Conservation (phyloP, 345 rosid genomes). For the Noccaea bulbosa region DNA sequence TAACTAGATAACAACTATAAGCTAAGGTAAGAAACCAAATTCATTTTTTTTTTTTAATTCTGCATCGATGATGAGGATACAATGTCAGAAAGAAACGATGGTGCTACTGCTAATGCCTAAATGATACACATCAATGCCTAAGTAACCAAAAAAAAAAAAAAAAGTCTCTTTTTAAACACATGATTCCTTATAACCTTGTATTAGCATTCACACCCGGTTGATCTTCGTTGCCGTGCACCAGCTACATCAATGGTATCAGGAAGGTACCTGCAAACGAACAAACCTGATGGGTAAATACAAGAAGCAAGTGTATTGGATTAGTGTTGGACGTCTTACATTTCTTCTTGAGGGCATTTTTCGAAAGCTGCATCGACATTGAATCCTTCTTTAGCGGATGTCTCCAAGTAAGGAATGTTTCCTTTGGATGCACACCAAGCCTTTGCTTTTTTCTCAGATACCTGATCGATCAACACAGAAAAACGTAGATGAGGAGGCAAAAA, state of each 20-base stretch:
- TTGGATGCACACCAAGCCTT: slow-evolving; percentile 92
- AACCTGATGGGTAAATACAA: too few species aligned
- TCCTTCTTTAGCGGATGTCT: slow-evolving; percentile 89
- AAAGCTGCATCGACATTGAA: slow-evolving; percentile 38
- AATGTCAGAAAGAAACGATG: neutral
- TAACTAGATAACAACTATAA: too few species aligned
- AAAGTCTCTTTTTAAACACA: neutral
- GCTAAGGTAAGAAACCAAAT: too few species aligned
- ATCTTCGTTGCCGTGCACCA: slow-evolving; percentile 58
- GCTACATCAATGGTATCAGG: slow-evolving; percentile 75
- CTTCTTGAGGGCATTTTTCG: slow-evolving; percentile 79
- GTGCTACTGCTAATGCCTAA: neutral
- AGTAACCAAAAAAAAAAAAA: neutral
- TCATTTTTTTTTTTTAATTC: neutral
- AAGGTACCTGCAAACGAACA: slow-evolving; percentile 65
- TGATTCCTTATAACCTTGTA: neutral
- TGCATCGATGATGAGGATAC: slow-evolving; percentile 2
- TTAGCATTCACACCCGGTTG: slow-evolving; percentile 72
- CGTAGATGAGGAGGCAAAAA: neutral
- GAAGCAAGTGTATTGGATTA: neutral
- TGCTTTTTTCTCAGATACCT: slow-evolving; percentile 89
- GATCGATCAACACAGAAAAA: neutral
- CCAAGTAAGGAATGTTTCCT: slow-evolving; percentile 83
- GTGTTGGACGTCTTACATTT: slow-evolving; percentile 54
- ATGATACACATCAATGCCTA: slow-evolving; percentile 21